Evolutionary conservation across 257 asterid genomes (phyloP).

Genomic region (Jacaranda mimosifolia): DNA sequence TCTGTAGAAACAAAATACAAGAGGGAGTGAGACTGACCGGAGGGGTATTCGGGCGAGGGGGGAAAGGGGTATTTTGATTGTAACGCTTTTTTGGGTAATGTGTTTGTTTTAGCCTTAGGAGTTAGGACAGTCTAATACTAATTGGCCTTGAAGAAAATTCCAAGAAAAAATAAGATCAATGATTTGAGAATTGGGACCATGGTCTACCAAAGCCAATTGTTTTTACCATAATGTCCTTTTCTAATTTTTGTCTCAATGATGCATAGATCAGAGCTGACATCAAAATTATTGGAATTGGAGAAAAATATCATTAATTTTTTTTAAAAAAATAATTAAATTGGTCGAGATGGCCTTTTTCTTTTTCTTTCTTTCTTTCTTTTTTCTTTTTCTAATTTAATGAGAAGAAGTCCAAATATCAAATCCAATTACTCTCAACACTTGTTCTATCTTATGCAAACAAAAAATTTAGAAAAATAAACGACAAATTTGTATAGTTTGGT

Average conservation of each 20-base stretch:
- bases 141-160: slow-evolving; percentile 18
- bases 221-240: slow-evolving; percentile 13
- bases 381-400: too few species aligned
- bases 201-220: not conserved
- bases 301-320: not conserved
- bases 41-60: slow-evolving; percentile 9
- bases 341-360: too few species aligned
- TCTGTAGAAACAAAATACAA: slow-evolving; percentile 25
- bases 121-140: not conserved
- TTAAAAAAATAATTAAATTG: too few species aligned
- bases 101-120: not conserved
- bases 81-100: slow-evolving; percentile 28
- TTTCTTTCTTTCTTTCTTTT: too few species aligned
- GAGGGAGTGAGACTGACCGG: slow-evolving; percentile 24
- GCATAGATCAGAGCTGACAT: not conserved
- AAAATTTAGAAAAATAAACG: too few species aligned
- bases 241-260: not conserved
- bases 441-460: too few species aligned
- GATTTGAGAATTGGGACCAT: slow-evolving; percentile 16
- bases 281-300: not conserved
- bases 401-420: too few species aligned
- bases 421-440: too few species aligned
- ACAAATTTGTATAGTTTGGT: too few species aligned
- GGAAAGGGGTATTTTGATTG: slow-evolving; percentile 28
- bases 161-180: slow-evolving; percentile 9